Percentiles rank a stretch among this genome's conserved stretches.
Conservation (phyloP, 305 asterid species). For the Solanum hybrid region DNA sequence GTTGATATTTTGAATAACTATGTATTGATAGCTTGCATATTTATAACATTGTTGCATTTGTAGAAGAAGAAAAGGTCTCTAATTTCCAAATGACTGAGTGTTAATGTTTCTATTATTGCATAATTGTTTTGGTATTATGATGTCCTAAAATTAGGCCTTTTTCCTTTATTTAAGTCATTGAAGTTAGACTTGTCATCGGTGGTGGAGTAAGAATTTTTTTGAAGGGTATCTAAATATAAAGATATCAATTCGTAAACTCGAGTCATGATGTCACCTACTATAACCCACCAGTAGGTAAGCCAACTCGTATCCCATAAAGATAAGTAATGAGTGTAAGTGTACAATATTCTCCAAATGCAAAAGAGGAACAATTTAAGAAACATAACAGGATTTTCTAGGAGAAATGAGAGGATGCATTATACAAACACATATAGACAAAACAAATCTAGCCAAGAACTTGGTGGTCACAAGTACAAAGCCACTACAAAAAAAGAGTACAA, state of each 20-base stretch:
- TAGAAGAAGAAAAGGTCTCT: neutral
- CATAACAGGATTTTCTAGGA: neutral
- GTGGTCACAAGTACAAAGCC: neutral
- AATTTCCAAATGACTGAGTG: neutral
- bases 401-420: neutral
- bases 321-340: neutral
- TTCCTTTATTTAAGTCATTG: neutral
- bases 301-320: neutral
- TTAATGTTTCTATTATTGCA: neutral
- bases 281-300: neutral
- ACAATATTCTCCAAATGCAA: neutral
- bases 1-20: neutral
- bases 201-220: neutral
- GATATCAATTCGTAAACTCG: neutral
- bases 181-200: neutral
- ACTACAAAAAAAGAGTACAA: neutral
- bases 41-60: neutral
- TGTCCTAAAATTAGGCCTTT: neutral
- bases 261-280: neutral
- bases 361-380: neutral
- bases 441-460: neutral
- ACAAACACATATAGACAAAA: neutral
- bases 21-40: neutral
- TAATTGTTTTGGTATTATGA: neutral
- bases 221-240: neutral